These are phyloP conservation scores for Podila horticola DNA, from an alignment of 192 early-diverging fungal genomes.

Conservation along the genomic window DNA sequence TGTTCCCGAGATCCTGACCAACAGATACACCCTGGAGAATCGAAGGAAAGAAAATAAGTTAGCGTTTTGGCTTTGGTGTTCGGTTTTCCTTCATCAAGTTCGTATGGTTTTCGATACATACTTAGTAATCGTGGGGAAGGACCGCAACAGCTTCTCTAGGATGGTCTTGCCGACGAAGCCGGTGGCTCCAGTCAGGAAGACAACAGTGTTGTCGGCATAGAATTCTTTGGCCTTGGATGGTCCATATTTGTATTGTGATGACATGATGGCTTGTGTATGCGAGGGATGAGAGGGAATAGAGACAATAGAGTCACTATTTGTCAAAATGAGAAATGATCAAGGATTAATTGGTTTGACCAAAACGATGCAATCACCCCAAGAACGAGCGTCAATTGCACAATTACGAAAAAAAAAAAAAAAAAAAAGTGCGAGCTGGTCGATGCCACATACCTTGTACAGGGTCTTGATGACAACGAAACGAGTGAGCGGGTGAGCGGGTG, in stretches of 20 bases:
- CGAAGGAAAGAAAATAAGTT: background rate
- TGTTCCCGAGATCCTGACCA: conserved; percentile 38
- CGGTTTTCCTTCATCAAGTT: too few species aligned
- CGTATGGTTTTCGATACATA: conserved; percentile 15
- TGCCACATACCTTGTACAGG: too few species aligned
- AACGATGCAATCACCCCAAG: too few species aligned
- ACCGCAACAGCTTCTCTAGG: conserved; percentile 56
- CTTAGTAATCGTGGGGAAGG: conserved; percentile 51
- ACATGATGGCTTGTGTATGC: background rate
- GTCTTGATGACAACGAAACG: too few species aligned
- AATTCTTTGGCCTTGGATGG: conserved; percentile 45
- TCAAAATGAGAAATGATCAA: too few species aligned
- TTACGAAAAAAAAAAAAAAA: too few species aligned
- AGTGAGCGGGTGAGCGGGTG: background rate
- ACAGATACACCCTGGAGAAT: conserved; percentile 26
- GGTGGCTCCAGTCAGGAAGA: conserved; percentile 63
- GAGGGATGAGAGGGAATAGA: background rate
- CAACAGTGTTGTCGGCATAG: conserved; percentile 41
- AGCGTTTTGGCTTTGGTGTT: too few species aligned
- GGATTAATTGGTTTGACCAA: too few species aligned
- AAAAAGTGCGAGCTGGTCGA: too few species aligned
- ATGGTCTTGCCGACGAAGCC: conserved; percentile 66
- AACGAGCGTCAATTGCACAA: too few species aligned
- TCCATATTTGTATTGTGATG: conserved; percentile 14
- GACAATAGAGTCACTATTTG: too few species aligned